Evolutionary conservation across 192 early-diverging fungal species (phyloP).

Genomic region (Funneliformis mosseae): DNA sequence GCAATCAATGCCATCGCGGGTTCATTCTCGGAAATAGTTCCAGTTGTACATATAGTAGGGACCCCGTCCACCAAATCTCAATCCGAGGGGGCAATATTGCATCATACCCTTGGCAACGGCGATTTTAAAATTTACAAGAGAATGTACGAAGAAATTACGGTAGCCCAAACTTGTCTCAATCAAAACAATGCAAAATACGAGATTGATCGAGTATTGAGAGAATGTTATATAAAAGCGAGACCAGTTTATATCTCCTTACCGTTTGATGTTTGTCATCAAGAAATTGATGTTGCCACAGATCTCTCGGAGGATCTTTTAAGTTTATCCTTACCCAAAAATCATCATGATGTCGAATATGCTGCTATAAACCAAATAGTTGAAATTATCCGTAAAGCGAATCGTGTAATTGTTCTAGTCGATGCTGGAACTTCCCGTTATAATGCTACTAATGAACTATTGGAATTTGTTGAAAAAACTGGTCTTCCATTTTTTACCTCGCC

Average conservation of each 20-base stretch:
- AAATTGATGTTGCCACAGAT: conserved; percentile 31
- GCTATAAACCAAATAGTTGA: conserved; percentile 40
- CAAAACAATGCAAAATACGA: conserved; percentile 41
- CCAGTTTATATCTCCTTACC: conserved; percentile 53
- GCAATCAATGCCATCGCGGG: conserved; percentile 52
- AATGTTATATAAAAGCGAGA: conserved; percentile 36
- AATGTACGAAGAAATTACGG: conserved; percentile 50
- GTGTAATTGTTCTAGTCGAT: conserved; percentile 50
- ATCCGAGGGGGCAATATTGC: conserved; percentile 47
- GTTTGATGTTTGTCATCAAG: conserved; percentile 42
- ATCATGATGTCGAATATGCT: conserved; percentile 34
- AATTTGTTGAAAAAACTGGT: conserved; percentile 41
- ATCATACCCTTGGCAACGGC: conserved; percentile 58
- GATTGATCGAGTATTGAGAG: conserved; percentile 47
- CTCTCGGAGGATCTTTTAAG: conserved; percentile 35
- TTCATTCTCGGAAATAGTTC: conserved; percentile 51
- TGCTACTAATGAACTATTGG: conserved; percentile 35
- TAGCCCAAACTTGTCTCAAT: conserved; percentile 40
- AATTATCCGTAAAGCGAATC: conserved; percentile 40
- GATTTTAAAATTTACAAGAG: conserved; percentile 48
- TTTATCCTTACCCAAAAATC: conserved; percentile 36
- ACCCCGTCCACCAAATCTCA: conserved; percentile 52
- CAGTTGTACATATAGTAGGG: conserved; percentile 56
- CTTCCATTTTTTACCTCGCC: conserved; percentile 49
- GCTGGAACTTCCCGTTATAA: conserved; percentile 46